phyloP scores from a whole-genome alignment of 495 filamentous ascomycete genomes.

The Lasiosphaeria hispida region DNA sequence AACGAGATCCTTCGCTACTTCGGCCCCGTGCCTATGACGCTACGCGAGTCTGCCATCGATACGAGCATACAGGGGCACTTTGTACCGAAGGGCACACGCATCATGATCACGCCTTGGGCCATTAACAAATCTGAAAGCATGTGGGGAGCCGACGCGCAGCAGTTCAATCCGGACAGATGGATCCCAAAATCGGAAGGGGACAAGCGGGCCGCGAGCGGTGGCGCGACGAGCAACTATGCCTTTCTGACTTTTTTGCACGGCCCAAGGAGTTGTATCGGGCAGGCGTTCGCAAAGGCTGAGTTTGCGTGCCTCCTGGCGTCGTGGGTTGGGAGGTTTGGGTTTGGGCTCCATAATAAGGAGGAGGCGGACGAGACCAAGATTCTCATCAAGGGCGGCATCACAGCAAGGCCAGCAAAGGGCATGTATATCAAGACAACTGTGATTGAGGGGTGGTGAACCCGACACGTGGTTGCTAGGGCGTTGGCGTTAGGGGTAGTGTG shows the following conservation, averaged over 20 bases:
- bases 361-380: constrained; percentile 54
- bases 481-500: background rate
- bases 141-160: constrained; percentile 57
- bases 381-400: constrained; percentile 57
- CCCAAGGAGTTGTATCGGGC: constrained; percentile 60
- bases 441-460: constrained; percentile 60
- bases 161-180: constrained; percentile 65
- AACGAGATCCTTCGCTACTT: constrained; percentile 48
- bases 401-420: constrained; percentile 62
- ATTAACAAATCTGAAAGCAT: constrained; percentile 53
- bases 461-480: background rate
- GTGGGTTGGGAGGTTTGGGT: constrained; percentile 68
- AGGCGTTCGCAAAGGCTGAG: constrained; percentile 77
- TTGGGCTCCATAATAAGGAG: constrained; percentile 59
- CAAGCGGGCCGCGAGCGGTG: constrained; percentile 44
- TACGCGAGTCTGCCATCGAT: constrained; percentile 61
- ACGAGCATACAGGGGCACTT: constrained; percentile 59
- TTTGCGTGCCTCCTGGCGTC: constrained; percentile 78
- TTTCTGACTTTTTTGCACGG: constrained; percentile 64
- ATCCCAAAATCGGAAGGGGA: constrained; percentile 34
- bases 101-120: constrained; percentile 59
- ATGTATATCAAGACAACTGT: constrained; percentile 59
- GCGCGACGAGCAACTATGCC: constrained; percentile 55
- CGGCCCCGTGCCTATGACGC: constrained; percentile 52
- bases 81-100: constrained; percentile 55